Percentiles rank a stretch among this genome's conserved stretches.
Evolutionary conservation across 1,284 basidiomycete species (phyloP).

Genomic region (Heterobasidion annosum): DNA sequence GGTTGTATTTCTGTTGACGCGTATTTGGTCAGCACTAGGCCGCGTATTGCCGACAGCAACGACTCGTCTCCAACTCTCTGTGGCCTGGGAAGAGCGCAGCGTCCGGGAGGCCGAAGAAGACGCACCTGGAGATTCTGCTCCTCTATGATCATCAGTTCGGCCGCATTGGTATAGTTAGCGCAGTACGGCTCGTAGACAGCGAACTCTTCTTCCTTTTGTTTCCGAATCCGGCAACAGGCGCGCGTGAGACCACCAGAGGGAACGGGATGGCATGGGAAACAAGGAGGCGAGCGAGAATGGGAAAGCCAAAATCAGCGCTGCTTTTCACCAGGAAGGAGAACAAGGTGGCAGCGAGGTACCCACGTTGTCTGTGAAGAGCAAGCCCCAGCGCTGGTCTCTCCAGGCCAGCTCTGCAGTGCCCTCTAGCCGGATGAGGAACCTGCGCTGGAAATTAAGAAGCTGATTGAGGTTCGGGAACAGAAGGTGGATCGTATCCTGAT

Average conservation of each 20-base stretch:
- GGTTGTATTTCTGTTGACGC: slow-evolving; percentile 53
- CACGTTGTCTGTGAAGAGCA: slow-evolving; percentile 74
- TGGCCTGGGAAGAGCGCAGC: slow-evolving; percentile 4
- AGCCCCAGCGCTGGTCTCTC: slow-evolving; percentile 88
- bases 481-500: slow-evolving; percentile 90
- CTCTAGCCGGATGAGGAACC: slow-evolving; percentile 93
- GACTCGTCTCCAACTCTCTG: no score
- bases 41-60: slow-evolving; percentile 2
- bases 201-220: slow-evolving; percentile 87
- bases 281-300: slow-evolving; percentile 4
- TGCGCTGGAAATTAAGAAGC: slow-evolving; percentile 93
- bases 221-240: slow-evolving; percentile 15
- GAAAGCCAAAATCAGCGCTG: neutral
- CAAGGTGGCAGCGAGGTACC: slow-evolving; percentile 24
- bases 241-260: slow-evolving; percentile 13
- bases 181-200: slow-evolving; percentile 96
- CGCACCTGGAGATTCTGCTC: slow-evolving; percentile 75
- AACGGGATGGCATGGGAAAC: slow-evolving; percentile 10
- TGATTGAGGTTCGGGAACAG: slow-evolving; percentile 96
- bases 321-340: slow-evolving; percentile 11
- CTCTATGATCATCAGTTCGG: slow-evolving; percentile 79
- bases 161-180: slow-evolving; percentile 88
- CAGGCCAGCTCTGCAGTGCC: slow-evolving; percentile 75
- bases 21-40: slow-evolving; percentile 20
- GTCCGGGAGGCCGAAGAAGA: slow-evolving; percentile 5